A percentile compares a stretch with the other conserved stretches of the same genome.
Conservation (phyloP, 345 rosid genomes). For the Raphanus sativus region DNA sequence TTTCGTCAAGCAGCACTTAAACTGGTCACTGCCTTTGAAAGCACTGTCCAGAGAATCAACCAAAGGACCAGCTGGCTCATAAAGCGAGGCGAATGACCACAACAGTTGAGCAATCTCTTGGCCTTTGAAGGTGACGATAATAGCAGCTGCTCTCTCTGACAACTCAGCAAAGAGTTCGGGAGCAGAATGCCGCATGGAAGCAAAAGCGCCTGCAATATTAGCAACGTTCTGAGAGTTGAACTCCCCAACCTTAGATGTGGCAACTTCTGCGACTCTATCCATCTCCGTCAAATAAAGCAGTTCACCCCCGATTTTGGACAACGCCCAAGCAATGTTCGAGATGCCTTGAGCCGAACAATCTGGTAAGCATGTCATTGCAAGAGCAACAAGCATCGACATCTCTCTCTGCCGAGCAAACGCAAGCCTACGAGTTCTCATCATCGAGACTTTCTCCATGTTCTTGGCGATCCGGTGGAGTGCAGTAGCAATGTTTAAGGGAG, state of each 20-base stretch:
- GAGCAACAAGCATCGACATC: conserved; percentile 89
- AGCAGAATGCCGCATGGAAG: conserved; percentile 86
- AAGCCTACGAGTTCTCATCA: conserved; percentile 64
- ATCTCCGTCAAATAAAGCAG: conserved; percentile 85
- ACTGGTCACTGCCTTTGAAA: conserved; percentile 51
- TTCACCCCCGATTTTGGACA: conserved; percentile 89
- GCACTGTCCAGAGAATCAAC: conserved; percentile 66
- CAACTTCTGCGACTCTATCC: conserved; percentile 96
- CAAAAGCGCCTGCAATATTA: conserved; percentile 88
- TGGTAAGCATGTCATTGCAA: conserved; percentile 78
- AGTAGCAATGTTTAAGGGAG: conserved; percentile 83
- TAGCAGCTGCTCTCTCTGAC: conserved; percentile 60
- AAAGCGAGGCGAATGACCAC: conserved; percentile 92
- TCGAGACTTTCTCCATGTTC: conserved; percentile 92
- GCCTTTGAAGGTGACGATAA: conserved; percentile 55
- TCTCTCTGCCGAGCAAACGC: conserved; percentile 81
- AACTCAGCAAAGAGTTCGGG: conserved; percentile 64
- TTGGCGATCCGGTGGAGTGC: conserved; percentile 86
- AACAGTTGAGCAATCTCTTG: conserved; percentile 86
- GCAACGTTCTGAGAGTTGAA: conserved; percentile 93
- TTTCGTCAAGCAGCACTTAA: conserved; percentile 45
- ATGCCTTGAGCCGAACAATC: conserved; percentile 94
- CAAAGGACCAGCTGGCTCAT: conserved; percentile 66
- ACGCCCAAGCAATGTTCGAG: conserved; percentile 90
- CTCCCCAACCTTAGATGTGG: conserved; percentile 60